Conservation (phyloP, 2,329 filamentous ascomycete species). For the Bipolaris sorokiniana region DNA sequence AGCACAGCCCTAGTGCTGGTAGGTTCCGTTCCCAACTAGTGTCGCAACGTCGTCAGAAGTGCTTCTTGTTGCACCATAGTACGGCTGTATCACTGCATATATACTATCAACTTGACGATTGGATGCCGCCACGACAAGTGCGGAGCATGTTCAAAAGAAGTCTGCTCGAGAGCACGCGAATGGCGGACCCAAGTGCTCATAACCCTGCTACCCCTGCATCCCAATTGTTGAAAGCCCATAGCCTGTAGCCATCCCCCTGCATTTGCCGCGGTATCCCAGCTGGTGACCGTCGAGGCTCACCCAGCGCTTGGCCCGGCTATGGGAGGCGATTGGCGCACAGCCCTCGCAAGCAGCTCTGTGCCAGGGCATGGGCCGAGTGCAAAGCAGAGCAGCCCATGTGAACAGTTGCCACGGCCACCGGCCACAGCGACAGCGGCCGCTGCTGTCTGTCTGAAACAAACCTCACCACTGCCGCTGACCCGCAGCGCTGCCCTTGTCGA, state of each 20-base stretch:
- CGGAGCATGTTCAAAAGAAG: background rate
- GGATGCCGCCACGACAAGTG: conserved; percentile 5
- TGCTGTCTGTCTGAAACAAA: conserved; percentile 39
- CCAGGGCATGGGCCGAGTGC: conserved; percentile 28
- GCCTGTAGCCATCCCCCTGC: conserved; percentile 23
- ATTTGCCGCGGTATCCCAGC: conserved; percentile 21
- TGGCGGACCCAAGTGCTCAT: background rate
- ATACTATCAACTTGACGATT: conserved; percentile 13
- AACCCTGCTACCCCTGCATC: conserved; percentile 15
- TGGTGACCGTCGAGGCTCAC: conserved; percentile 36
- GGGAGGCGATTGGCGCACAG: conserved; percentile 39
- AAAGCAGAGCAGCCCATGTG: conserved; percentile 31
- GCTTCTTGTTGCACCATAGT: background rate
- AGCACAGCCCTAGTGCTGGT: conserved; percentile 24
- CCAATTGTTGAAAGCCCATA: conserved; percentile 15
- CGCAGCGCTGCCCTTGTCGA: conserved; percentile 15
- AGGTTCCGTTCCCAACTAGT: conserved; percentile 1
- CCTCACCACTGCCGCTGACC: conserved; percentile 18
- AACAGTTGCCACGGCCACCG: conserved; percentile 38
- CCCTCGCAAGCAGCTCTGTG: conserved; percentile 11
- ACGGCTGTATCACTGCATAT: conserved; percentile 8
- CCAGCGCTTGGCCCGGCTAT: conserved; percentile 36
- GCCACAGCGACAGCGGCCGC: conserved; percentile 37
- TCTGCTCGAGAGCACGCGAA: conserved; percentile 4
- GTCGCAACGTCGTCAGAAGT: background rate